Percentiles rank a stretch among this genome's conserved stretches.
These are phyloP conservation scores for Suillus brevipes DNA, from an alignment of 768 basidiomycete species.

Conservation along the genomic window DNA sequence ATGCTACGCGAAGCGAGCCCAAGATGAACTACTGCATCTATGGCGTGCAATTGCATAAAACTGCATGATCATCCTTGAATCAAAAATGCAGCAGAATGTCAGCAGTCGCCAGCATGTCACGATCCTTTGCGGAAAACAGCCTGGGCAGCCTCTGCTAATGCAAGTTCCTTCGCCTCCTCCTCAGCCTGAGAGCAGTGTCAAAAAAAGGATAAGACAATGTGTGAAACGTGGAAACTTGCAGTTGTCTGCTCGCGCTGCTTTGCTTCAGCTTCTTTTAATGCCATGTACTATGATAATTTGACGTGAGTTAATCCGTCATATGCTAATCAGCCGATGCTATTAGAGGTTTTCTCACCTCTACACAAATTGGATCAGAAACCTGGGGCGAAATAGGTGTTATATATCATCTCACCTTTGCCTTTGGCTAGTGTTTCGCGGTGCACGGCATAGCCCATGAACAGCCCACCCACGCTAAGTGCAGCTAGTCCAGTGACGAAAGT, in stretches of 20 bases:
- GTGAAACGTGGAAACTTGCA: constrained; percentile 11
- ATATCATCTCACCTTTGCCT: constrained; percentile 28
- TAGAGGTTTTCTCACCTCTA: background rate
- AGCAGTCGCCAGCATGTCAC: constrained; percentile 1
- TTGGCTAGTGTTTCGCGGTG: constrained; percentile 32
- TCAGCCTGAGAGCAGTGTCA: constrained; percentile 18
- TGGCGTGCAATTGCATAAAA: background rate
- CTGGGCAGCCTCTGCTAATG: constrained; percentile 33
- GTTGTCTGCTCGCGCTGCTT: constrained; percentile 18
- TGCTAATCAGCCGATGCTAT: background rate
- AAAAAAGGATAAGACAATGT: background rate
- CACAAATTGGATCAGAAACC: background rate
- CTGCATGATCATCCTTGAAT: background rate
- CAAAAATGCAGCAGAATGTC: background rate
- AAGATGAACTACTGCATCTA: background rate
- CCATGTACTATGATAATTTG: constrained; percentile 19
- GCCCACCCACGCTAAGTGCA: constrained; percentile 28
- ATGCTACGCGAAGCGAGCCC: background rate
- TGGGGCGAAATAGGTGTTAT: background rate
- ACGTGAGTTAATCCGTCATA: background rate
- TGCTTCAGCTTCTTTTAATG: constrained; percentile 22
- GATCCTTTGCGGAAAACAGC: constrained; percentile 21
- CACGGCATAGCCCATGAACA: constrained; percentile 34
- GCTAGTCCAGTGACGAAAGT: constrained; percentile 32
- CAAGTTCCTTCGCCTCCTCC: constrained; percentile 30